Evolutionary conservation across 192 early-diverging fungal genomes (phyloP).

Genomic region (Backusella sp.): DNA sequence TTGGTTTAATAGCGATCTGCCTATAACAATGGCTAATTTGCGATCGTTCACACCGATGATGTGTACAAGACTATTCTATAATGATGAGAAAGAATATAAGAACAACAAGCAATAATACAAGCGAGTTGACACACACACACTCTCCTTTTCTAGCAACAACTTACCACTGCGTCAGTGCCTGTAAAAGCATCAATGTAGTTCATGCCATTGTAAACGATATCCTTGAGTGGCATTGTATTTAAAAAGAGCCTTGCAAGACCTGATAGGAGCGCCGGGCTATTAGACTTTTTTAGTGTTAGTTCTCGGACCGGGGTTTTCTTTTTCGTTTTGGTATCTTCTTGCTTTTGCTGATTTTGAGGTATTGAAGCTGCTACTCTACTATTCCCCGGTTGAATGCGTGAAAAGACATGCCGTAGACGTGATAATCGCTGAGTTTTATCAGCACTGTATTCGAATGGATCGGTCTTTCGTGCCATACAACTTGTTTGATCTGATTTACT

Average conservation of each 20-base stretch:
- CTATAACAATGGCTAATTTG: conserved; percentile 82
- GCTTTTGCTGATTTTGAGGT: not conserved
- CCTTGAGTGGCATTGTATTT: conserved; percentile 51
- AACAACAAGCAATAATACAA: not conserved
- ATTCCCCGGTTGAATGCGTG: not conserved
- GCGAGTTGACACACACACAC: conserved; percentile 55
- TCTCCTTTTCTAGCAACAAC: conserved; percentile 43
- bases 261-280: conserved; percentile 68
- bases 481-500: conserved; percentile 12
- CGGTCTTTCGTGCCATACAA: not conserved
- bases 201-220: conserved; percentile 61
- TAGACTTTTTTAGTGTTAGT: not conserved
- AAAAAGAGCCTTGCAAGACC: conserved; percentile 64
- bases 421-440: not conserved
- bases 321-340: not conserved
- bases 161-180: conserved; percentile 48
- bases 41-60: conserved; percentile 82
- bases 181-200: conserved; percentile 83
- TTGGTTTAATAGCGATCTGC: conserved; percentile 86
- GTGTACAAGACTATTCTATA: conserved; percentile 52
- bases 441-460: not conserved
- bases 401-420: not conserved
- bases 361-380: not conserved
- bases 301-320: conserved; percentile 3
- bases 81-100: not conserved